Base-by-base conservation (phyloP, 2,329 filamentous ascomycete genomes). In the Talaromyces atroroseus region DNA sequence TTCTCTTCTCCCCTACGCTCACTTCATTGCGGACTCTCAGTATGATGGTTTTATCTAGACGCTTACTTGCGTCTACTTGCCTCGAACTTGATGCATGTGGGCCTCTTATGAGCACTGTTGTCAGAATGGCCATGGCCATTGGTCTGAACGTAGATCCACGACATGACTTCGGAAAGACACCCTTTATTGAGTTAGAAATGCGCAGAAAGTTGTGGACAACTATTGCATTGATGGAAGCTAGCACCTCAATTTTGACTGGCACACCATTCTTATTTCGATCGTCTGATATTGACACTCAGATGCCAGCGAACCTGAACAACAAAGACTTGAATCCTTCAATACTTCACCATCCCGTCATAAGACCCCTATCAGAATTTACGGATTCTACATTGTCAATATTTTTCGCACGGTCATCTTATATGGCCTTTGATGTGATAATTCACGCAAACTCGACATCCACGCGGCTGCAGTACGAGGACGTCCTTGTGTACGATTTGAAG, bases 141-240 rank as follows among this genome's bases (percentile, higher is more conserved):
- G 81, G 81, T 0, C 73, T 82, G 48, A 81, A 84, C 62, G 66
- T 72, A 2, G 72, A 74, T 46, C 68, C 69, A 0, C 68, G 61
- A 44, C 61, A 64, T 23, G 68, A 69, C 54, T 63, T 65, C 8
- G 66, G 60, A 5, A 70, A 74, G 20, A 14, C 73, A 71, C 0
- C 55, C 62, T 1, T 76, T 74, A 44, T 44, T 54, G 71, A 75
- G 32, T 70, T 70, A 53, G 74, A 76, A 60, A 74, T 76, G 76
- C 76, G 81, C 52, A 74, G 79, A 52, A 74, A 82, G 45, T 68
- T 85, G 2, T 85, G 82, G 82, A 74, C 73, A 1, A 82, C 81
- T 1, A 79, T 83, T 10, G 67, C 80, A 10, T 81, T 84, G 61
- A 66, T 84, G 24, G 81, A 84, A 55, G 65, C 83, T 2, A 80